Base-by-base conservation (phyloP, 2,329 filamentous ascomycete genomes). In the Proliferodiscus dingleyae region DNA sequence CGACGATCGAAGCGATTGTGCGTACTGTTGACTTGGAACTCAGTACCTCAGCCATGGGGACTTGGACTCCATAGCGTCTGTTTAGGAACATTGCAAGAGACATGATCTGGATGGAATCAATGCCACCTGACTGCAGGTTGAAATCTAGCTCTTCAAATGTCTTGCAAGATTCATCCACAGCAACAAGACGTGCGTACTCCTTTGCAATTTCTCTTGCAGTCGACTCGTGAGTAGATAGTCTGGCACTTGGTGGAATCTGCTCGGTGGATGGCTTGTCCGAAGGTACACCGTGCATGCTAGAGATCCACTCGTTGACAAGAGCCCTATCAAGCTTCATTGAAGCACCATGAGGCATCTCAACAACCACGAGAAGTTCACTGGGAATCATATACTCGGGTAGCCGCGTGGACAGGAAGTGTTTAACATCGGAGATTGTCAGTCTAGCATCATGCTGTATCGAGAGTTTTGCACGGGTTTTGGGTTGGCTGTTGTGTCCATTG, bases 301-400 rank as follows among this genome's bases (percentile, higher is more conserved):
- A n/a, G 7, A 24, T 38, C 22, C 10, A 38, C 18, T n/a, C 21
- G 13, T n/a, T n/a, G 16, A 18, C 21, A 13, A 18, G 36, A 22
- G 8, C 16, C 15, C 21, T 10, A n/a, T 22, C 13, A n/a, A n/a
- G 2, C 43, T 64, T 64, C 9, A 56, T 57, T 4, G 61, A 62
- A 3, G 54, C 48, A 2, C 54, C 56, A 24, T 50, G 49, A 3
- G 61, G 61, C 10, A 63, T 61, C 11, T 37, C 37, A 22, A 40
- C 50, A 10, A 62, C 45, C 1, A 60, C 50, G 7, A 64, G 42
- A 22, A 53, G 62, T 9, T 54, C 55, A 1, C 55, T 56, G 0
- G 61, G 61, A n/a, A 62, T 53, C 61, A 64, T 64, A 37, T 64
- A 53, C 19, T 50, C 47, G 10, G 61, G 61, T 8, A 64, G 46